Base-by-base conservation (phyloP, 1,139 yeast genomes). In the Magnusiomyces ingens region DNA sequence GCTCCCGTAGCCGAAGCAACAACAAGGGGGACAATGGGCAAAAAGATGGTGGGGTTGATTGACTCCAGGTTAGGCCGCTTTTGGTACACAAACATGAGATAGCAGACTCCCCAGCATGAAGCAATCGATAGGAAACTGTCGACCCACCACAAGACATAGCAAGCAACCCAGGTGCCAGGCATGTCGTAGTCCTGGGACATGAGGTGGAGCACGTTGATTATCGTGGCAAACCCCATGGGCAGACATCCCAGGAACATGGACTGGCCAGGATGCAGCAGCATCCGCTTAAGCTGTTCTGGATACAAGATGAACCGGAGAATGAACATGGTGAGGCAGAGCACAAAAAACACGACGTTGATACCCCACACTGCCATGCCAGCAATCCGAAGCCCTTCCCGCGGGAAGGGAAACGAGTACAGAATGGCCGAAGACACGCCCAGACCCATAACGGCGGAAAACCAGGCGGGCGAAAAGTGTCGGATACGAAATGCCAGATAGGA, bases 361-460 rank as follows among this genome's bases (percentile, higher is more conserved):
- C 76, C 83, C 69, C 79, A 80, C 41, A 83, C 73, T 11, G 84
- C 75, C 53, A 79, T 72, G 1, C 86, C 84, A 52, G 82, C 73
- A 1, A 79, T 67, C 47, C 73, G 62, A 32, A 87, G 72, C 0
- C 82, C 76, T 1, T 74, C 75, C 15, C 22, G 50, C 4, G 49
- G 51, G 63, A 80, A 85, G 0, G 95, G 90, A 65, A 84, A 88
- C 36, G 71, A 66, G 67, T 81, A 78, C 50, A 88, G 70, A 8
- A 86, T 71, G 42, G 77, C 67, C 3, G 85, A 72, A 1, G 87
- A 72, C 47, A 88, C 85, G 1, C 96, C 96, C 0, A 85, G 78
- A 2, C 95, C 96, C 96, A 89, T 89, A n/a, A 82, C 77, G 49
- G 81, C 74, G 40, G 85, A 84, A 67, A 84, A 88, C 76, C 82